Conservation (phyloP, 1,139 yeast genomes). For the Yamadazyma songkhlaensis region DNA sequence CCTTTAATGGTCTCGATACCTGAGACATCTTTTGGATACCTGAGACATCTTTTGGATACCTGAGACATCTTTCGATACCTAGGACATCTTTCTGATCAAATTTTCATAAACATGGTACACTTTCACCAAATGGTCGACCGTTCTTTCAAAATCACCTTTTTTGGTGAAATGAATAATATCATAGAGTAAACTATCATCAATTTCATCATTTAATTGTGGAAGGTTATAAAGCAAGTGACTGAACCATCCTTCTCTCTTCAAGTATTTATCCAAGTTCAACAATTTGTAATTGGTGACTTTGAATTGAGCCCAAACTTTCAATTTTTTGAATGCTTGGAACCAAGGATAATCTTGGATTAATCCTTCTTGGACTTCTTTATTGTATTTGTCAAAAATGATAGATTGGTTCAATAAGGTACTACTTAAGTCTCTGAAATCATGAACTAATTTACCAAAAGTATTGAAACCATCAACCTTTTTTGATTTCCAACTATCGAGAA, state of each 20-base stretch:
- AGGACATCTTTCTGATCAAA: conserved; percentile 13
- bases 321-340: conserved; percentile 58
- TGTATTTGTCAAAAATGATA: conserved; percentile 33
- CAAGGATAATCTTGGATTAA: conserved; percentile 67
- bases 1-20: too few relatives aligned
- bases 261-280: conserved; percentile 44
- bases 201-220: conserved; percentile 13
- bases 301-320: conserved; percentile 55
- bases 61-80: too few relatives aligned
- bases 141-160: conserved; percentile 22
- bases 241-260: conserved; percentile 21
- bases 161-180: conserved; percentile 24
- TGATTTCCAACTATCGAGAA: conserved; percentile 21
- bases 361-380: conserved; percentile 39
- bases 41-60: too few relatives aligned
- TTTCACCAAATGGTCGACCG: conserved; percentile 28
- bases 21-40: too few relatives aligned
- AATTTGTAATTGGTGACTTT: conserved; percentile 54
- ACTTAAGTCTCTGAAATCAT: conserved; percentile 17
- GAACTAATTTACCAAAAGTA: conserved; percentile 19
- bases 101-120: conserved; percentile 36
- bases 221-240: conserved; percentile 26
- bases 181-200: conserved; percentile 15
- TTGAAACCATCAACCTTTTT: conserved; percentile 17
- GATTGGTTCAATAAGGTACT: conserved; percentile 16